phyloP scores from a whole-genome alignment of 306 rosid genomes.

The Lablab purpureus region DNA sequence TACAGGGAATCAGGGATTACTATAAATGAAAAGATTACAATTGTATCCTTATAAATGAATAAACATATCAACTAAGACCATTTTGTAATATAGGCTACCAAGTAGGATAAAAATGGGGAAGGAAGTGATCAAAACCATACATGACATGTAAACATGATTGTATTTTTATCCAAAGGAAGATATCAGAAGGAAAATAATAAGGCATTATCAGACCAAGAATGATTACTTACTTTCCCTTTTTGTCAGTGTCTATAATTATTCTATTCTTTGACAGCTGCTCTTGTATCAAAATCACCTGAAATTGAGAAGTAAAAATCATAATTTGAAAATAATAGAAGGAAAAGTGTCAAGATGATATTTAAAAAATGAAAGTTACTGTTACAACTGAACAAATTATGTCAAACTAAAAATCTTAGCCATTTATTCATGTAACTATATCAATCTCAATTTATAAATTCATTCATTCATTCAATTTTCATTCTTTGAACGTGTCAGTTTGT shows the following conservation, averaged over 20 bases:
- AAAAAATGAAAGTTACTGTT: constrained; percentile 14
- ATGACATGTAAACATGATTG: background rate
- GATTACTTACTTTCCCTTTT: constrained; percentile 83
- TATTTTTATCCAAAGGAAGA: constrained; percentile 1
- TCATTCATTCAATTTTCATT: constrained; percentile 13
- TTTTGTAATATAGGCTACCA: background rate
- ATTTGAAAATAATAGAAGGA: constrained; percentile 14
- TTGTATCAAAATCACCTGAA: constrained; percentile 90
- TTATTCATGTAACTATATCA: constrained; percentile 3
- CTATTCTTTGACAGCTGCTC: constrained; percentile 95
- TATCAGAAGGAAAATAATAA: constrained; percentile 30
- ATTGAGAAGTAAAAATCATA: constrained; percentile 43
- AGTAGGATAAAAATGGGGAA: background rate
- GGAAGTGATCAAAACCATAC: background rate
- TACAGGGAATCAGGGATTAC: constrained; percentile 22
- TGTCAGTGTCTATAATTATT: constrained; percentile 88
- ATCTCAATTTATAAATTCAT: constrained; percentile 10
- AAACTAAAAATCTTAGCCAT: constrained; percentile 32
- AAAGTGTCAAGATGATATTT: background rate
- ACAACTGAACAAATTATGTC: constrained; percentile 7
- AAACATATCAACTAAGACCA: background rate
- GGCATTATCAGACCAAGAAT: constrained; percentile 24
- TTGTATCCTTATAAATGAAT: too few species aligned
- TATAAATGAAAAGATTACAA: too few species aligned
- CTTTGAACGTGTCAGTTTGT: background rate